Base-by-base conservation (phyloP, 768 basidiomycete species). In the Phylloporus sp. region DNA sequence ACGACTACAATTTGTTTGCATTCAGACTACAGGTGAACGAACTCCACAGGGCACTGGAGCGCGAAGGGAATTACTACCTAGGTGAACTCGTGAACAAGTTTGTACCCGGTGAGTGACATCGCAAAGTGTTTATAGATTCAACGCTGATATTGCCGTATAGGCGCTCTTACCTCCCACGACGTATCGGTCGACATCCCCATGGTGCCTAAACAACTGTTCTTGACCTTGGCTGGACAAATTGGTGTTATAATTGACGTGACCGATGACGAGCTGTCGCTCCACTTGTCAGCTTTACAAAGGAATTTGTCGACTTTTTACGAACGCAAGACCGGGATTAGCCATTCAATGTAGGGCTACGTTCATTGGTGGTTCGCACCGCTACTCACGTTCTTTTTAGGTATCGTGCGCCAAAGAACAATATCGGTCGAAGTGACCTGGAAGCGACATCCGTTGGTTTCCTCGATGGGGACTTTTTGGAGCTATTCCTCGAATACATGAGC, bases 391-490 rank as follows among this genome's bases (percentile, higher is more conserved):
- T n/a, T 48, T 20, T 0, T 40, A 92, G 90, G 52, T 89, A 77
- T 63, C 77, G 91, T 42, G 72, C 86, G 0, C 89, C 90, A 0
- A 79, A 78, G 52, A 78, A 71, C 31, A 69, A 69, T 0, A 61
- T 68, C 20, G 81, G 84, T 7, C 71, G 72, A 20, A 80, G 75
- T 39, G 85, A 88, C 55, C 71, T 75, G 8, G 77, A 83, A 26
- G 56, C 65, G 22, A 55, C 74, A 1, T 75, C 85, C 2, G 75
- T 73, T 32, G 91, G 90, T 14, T 92, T 96, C 73, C 71, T 96
- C 23, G 92, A 96, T 50, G 93, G 92, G 2, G 86, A 90, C 59
- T 87, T 92, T 53, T 60, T 96, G 17, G 88, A 93, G 63, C 67
- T 71, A 17, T 81, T 86, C 63, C 70, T 84, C 42, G 65, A 64